phyloP scores from a whole-genome alignment of 495 filamentous ascomycete genomes.

The Schizothecium vesticola region DNA sequence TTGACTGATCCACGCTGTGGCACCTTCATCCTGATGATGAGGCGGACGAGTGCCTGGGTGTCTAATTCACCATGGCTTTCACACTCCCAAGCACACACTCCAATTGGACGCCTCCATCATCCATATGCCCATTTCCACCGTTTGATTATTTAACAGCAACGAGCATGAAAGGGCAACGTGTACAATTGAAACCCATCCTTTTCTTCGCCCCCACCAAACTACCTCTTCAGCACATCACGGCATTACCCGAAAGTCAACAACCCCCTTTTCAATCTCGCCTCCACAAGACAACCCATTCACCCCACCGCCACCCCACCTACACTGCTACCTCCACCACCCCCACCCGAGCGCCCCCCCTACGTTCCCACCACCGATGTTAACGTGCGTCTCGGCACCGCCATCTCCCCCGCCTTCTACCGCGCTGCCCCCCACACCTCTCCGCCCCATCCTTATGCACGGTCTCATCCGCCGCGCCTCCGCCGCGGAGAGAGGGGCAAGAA shows the following conservation, averaged over 20 bases:
- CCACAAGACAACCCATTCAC: background rate
- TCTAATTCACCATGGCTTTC: too few species aligned
- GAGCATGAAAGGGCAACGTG: background rate
- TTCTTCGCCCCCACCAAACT: background rate
- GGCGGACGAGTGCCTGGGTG: too few species aligned
- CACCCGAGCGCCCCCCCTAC: background rate
- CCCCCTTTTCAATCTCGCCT: background rate
- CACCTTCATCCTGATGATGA: too few species aligned
- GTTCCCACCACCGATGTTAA: background rate
- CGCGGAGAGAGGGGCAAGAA: background rate
- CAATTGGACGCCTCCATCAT: too few species aligned
- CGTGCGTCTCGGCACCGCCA: background rate
- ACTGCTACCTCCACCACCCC: background rate
- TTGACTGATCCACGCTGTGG: background rate
- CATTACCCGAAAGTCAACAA: background rate
- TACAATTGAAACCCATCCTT: background rate
- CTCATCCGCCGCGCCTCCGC: background rate
- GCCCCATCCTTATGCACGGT: background rate
- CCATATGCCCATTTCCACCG: background rate
- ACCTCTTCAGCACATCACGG: background rate
- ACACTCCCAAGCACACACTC: too few species aligned
- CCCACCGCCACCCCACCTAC: background rate
- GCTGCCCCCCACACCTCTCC: too few species aligned
- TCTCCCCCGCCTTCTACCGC: too few species aligned
- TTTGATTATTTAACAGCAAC: background rate